phyloP scores from a whole-genome alignment of 306 rosid species.

The cucumber (Cucumis sativus) region Cucumber_9930_V3 NC_026656.2:8855001-8855500 shows the following conservation, averaged over 20 bases:
- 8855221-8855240: slow-evolving; percentile 56
- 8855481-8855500: slow-evolving; percentile 14
- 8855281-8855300: slow-evolving; percentile 25
- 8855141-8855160: slow-evolving; percentile 25
- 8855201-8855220: slow-evolving; percentile 34
- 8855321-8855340: slow-evolving; percentile 29
- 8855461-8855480: slow-evolving; percentile 21
- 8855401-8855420: slow-evolving; percentile 15
- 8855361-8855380: slow-evolving; percentile 16
- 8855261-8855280: slow-evolving; percentile 21
- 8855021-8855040: slow-evolving; percentile 22
- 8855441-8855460: slow-evolving; percentile 24
- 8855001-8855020: slow-evolving; percentile 9
- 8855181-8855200: slow-evolving; percentile 5
- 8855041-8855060: slow-evolving; percentile 68
- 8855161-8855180: slow-evolving; percentile 19
- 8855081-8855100: slow-evolving; percentile 20
- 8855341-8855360: neutral
- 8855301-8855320: slow-evolving; percentile 57
- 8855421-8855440: slow-evolving; percentile 23
- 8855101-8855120: slow-evolving; percentile 9
- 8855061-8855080: slow-evolving; percentile 46
- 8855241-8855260: slow-evolving; percentile 19
- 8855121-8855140: slow-evolving; percentile 16
- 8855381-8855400: slow-evolving; percentile 16